Evolutionary conservation across 176 grass and related monocot species (phyloP), one percentile per base, ranked within the genome.

Genomic region (Oryza coarctata): DNA sequence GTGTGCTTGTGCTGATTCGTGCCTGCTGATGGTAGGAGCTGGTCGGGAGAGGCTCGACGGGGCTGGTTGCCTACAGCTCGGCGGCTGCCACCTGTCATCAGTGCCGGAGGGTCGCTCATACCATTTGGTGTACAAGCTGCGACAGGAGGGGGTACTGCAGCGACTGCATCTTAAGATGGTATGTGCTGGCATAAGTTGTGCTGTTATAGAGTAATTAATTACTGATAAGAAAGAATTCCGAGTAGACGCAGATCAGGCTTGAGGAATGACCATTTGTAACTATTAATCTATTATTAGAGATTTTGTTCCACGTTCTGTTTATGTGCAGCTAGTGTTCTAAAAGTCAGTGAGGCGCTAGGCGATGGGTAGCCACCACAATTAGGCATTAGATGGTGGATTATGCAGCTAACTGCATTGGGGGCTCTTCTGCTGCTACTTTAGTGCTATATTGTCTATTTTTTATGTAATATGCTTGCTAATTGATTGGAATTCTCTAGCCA

Each of bases 111-210:
- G 85, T 33, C 32, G 83, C 40, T 15, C 75, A 70, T 71, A 68
- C 84, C 68, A 30, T 89, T 26, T 98, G 90, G 86, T 98, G 96
- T 50, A 58, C 60, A 25, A 95, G 86, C 77, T 98, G 96, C 29
- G 90, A 91, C 12, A 85, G 89, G 52, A 98, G 88, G 75, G 93
- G 88, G 1, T 98, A 98, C 66, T 98, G 96, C n/a, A 9, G 28
- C 13, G 35, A 45, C 27, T 98, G 96, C 87, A 85, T 95, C 72
- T 84, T 74, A 26, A 93, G 64, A 92, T 93, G 96, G 96, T 98
- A 91, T 35, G 79, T 50, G 50, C 68, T 2, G 9, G 31, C 17
- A 45, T 23, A 22, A 2, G 11, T 5, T 74, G 3, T 73, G 52
- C 36, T 35, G 13, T 39, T 38, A 7, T 26, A 63, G 32, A 31